A percentile compares a stretch with the other conserved stretches of the same genome.
These are phyloP conservation scores for Aureobasidium sp. DNA, from an alignment of 2,329 filamentous ascomycete species.

Conservation along the genomic window DNA sequence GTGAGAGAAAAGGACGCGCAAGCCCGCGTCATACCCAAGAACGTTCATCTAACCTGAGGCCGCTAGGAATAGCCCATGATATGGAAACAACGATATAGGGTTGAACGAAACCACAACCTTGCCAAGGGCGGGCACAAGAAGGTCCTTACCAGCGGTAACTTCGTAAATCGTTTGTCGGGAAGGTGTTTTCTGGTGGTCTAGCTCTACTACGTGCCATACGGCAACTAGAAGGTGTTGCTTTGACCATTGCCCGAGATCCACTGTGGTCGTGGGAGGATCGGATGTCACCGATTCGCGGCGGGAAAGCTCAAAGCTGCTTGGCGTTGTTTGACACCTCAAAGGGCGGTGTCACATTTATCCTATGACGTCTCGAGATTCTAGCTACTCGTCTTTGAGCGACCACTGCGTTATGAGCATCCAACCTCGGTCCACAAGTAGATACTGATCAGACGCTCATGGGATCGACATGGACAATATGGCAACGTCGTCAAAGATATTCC, in stretches of 20 bases:
- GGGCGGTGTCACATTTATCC: background rate
- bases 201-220: background rate
- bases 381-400: background rate
- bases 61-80: background rate
- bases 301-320: background rate
- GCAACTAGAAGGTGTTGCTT: background rate
- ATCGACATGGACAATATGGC: background rate
- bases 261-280: background rate
- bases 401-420: background rate
- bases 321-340: background rate
- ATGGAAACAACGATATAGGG: background rate
- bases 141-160: background rate
- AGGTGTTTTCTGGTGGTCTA: background rate
- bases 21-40: background rate
- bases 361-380: background rate
- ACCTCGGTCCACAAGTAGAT: background rate
- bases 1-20: background rate
- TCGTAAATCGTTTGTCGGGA: background rate
- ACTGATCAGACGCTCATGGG: background rate
- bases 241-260: background rate
- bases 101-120: background rate
- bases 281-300: background rate
- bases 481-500: background rate
- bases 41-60: slow-evolving; percentile 1
- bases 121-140: background rate